Conservation (phyloP, 176 grass and related monocot species). For the Dendrocalamus sinicus region DNA sequence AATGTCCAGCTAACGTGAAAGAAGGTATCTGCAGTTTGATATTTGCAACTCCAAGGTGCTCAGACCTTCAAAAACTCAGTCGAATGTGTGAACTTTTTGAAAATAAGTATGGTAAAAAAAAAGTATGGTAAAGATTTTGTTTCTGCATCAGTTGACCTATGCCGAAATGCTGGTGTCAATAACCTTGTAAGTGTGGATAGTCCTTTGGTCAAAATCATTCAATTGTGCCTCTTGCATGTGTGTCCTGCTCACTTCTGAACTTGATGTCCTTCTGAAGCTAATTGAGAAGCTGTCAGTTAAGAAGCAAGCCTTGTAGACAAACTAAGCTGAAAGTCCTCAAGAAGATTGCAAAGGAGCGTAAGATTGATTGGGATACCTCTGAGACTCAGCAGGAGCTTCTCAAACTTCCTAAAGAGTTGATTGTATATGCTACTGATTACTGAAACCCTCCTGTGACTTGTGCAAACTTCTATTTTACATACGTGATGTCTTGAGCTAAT, state of each 20-base stretch:
- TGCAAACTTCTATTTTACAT: slow-evolving; percentile 21
- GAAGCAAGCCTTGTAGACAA: slow-evolving; percentile 75
- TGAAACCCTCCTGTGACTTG: neutral
- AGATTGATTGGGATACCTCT: slow-evolving; percentile 74
- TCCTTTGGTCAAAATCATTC: slow-evolving; percentile 4
- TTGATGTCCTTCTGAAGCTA: slow-evolving; percentile 61
- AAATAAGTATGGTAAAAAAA: slow-evolving; percentile 95
- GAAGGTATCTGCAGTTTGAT: slow-evolving; percentile 98
- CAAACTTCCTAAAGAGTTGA: slow-evolving; percentile 67
- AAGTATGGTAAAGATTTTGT: slow-evolving; percentile 96
- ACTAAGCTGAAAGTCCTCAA: slow-evolving; percentile 85
- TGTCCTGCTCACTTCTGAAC: slow-evolving; percentile 29
- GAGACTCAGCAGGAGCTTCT: slow-evolving; percentile 94
- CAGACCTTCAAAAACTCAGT: slow-evolving; percentile 81
- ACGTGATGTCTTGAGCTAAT: slow-evolving; percentile 31
- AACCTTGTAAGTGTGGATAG: slow-evolving; percentile 56
- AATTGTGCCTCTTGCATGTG: neutral
- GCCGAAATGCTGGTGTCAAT: slow-evolving; percentile 80
- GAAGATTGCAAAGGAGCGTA: slow-evolving; percentile 90
- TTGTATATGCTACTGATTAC: slow-evolving; percentile 42
- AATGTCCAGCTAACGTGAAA: slow-evolving; percentile 87
- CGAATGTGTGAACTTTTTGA: slow-evolving; percentile 80
- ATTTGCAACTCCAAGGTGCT: slow-evolving; percentile 94
- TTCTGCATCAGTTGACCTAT: slow-evolving; percentile 75
- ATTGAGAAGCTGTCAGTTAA: slow-evolving; percentile 93